Evolutionary conservation across 164 flowering plant species (phyloP).

Genomic region (Kalanchoe fedtschenkoi): DNA sequence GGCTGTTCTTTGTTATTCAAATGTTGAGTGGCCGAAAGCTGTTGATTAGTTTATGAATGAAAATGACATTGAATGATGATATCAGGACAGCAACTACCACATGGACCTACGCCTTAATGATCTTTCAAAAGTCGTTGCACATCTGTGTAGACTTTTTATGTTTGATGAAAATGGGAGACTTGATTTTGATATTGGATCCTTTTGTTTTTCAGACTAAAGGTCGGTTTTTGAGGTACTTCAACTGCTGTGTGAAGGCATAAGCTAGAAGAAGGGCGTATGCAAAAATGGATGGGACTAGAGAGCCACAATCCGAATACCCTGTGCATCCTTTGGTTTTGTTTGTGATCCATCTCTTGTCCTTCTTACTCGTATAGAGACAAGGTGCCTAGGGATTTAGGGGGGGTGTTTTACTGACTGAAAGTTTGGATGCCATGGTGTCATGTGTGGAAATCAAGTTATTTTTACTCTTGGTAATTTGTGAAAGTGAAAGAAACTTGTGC

Average conservation of each 20-base stretch:
- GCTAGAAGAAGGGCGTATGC: neutral
- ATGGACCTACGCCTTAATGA: neutral
- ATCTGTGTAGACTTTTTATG: neutral
- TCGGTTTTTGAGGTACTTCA: slow-evolving; percentile 59
- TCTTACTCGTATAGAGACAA: neutral
- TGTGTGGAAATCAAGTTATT: too few species aligned
- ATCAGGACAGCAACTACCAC: neutral
- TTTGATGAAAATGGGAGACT: neutral
- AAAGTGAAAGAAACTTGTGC: neutral
- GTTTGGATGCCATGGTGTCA: neutral
- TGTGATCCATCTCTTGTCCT: neutral
- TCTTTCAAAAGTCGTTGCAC: too few species aligned
- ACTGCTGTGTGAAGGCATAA: slow-evolving; percentile 59
- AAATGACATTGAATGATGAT: too few species aligned
- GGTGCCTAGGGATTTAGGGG: neutral
- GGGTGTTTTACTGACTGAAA: neutral
- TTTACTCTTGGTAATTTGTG: neutral
- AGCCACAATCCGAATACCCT: neutral
- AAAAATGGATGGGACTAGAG: neutral
- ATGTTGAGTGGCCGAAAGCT: neutral
- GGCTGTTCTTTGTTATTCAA: neutral
- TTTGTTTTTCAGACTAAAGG: slow-evolving; percentile 36
- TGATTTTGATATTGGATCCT: neutral
- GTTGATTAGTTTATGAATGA: too few species aligned
- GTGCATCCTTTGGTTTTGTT: neutral